Base-by-base conservation (phyloP, 345 rosid species). In the Raphanus raphanistrum region DNA sequence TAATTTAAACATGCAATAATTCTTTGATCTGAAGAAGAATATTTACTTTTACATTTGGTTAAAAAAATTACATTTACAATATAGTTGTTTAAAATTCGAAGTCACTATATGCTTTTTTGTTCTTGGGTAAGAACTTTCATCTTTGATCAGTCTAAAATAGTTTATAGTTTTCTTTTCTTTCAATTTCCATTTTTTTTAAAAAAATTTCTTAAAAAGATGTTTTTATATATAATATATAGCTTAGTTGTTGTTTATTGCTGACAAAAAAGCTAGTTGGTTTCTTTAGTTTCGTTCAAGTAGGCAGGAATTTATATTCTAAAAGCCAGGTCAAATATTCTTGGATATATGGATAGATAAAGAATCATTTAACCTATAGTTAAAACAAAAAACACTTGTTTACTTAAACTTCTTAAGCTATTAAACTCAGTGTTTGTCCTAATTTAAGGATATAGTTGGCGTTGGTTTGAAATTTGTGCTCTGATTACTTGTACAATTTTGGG, bases 401-500 rank as follows among this genome's bases (percentile, higher is more conserved):
- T 59, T 58, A 28, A 61, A 0, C 45, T 29, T 3, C 9, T 60
- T 1, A 62, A 45, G 25, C 65, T 50, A 5, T 36, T 35, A 33
- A 38, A 71, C 48, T 70, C 10, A 25, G 25, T 41, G 52, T 8
- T 54, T 64, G 54, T 32, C 63, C 63, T 25, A 48, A 21, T 29
- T 45, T 32, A 62, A 73, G 10, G 26, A 21, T 70, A 55, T 50
- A 33, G 12, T 55, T 66, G 72, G 66, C 32, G 28, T 54, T 33
- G 70, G 33, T 52, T 73, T 73, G 21, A 66, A 38, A 17, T 74
- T 74, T 75, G 72, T 28, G n/a, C 63, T 29, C 17, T 50, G 17
- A 54, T 33, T 33, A 50, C 70, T 73, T 73, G 63, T 5, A 50
- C 15, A 52, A 16, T 63, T 63, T 7, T 50, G 52, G 21, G 11